phyloP scores from a whole-genome alignment of 306 rosid species.

The Psophocarpus tetragonolobus region DNA sequence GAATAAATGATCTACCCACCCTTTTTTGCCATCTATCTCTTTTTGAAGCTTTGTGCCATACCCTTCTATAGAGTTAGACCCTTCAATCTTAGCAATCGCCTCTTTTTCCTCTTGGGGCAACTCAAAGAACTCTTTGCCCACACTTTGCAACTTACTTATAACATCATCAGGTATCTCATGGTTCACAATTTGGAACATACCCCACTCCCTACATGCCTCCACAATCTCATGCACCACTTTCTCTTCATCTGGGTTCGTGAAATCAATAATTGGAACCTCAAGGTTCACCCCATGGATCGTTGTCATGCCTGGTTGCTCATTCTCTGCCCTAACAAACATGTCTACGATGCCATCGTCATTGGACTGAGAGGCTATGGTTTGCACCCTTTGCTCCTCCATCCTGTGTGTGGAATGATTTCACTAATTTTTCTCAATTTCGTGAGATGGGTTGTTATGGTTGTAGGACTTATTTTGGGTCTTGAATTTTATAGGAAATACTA shows the following conservation, averaged over 20 bases:
- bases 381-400: conserved; percentile 58
- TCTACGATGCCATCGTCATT: conserved; percentile 42
- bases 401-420: background rate
- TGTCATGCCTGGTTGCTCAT: conserved; percentile 71
- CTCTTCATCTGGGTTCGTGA: conserved; percentile 41
- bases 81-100: conserved; percentile 45
- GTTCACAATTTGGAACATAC: conserved; percentile 80
- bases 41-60: conserved; percentile 65
- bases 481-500: no score
- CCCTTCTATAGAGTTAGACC: conserved; percentile 48
- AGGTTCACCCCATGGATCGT: conserved; percentile 55
- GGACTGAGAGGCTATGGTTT: conserved; percentile 46
- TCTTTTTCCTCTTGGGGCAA: conserved; percentile 66
- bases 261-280: conserved; percentile 60
- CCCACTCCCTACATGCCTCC: conserved; percentile 63
- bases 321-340: conserved; percentile 51
- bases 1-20: conserved; percentile 86
- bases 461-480: no score
- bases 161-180: conserved; percentile 59
- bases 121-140: conserved; percentile 62
- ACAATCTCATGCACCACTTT: conserved; percentile 22
- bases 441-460: no score
- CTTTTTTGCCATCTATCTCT: conserved; percentile 61
- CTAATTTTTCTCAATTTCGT: no score
- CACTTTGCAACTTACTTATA: conserved; percentile 53